These are phyloP conservation scores for Davidsoniella eucalypti DNA, from an alignment of 2,329 filamentous ascomycete genomes.

Conservation along the genomic window DNA sequence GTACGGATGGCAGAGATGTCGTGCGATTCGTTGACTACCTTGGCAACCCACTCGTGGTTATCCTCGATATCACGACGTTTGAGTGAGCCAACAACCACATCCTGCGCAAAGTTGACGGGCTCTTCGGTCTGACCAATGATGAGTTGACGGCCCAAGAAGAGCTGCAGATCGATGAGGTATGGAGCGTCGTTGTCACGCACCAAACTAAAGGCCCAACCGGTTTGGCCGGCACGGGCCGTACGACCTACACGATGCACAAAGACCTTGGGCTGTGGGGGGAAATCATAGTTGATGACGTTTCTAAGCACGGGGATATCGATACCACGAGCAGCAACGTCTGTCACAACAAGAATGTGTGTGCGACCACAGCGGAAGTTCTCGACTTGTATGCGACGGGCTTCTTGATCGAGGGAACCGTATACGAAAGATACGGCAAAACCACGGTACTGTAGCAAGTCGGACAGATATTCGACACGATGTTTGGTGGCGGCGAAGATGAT, in stretches of 20 bases:
- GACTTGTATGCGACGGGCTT: conserved; percentile 79
- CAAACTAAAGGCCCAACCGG: conserved; percentile 90
- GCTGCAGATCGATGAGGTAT: conserved; percentile 82
- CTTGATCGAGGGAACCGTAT: conserved; percentile 89
- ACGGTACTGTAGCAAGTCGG: conserved; percentile 57
- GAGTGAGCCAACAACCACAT: conserved; percentile 68
- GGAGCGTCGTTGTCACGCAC: conserved; percentile 76
- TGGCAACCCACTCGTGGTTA: conserved; percentile 69
- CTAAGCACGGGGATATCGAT: conserved; percentile 93
- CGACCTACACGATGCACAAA: conserved; percentile 93
- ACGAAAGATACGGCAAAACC: conserved; percentile 87
- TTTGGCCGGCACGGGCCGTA: conserved; percentile 82
- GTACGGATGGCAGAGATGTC: conserved; percentile 55
- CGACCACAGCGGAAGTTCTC: conserved; percentile 73
- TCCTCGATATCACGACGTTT: conserved; percentile 56
- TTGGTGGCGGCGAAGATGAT: conserved; percentile 93
- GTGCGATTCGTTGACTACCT: conserved; percentile 54
- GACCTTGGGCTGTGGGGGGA: conserved; percentile 89
- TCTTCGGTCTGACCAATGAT: conserved; percentile 53
- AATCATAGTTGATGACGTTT: conserved; percentile 98
- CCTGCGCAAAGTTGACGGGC: conserved; percentile 56
- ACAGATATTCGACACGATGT: conserved; percentile 90
- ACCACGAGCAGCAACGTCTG: conserved; percentile 89
- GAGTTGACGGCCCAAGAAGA: conserved; percentile 78
- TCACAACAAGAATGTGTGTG: conserved; percentile 85